These are phyloP conservation scores for Cladophialophora bantiana DNA, from an alignment of 2,329 filamentous ascomycete species.

Conservation along the genomic window DNA sequence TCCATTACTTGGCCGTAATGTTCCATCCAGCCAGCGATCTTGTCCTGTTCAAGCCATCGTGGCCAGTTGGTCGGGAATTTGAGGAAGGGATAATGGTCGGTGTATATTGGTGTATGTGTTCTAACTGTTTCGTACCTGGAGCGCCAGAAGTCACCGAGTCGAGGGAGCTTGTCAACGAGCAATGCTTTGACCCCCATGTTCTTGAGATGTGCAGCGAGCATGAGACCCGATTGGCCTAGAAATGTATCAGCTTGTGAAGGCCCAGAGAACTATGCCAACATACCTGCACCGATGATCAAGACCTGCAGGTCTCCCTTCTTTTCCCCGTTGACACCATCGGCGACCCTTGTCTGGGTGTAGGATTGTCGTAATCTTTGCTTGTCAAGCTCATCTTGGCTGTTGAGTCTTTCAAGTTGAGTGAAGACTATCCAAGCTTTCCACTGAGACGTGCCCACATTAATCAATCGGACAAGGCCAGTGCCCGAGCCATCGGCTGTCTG, in stretches of 20 bases:
- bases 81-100: conserved; percentile 43
- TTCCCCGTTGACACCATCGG: conserved; percentile 4
- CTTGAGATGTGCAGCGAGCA: conserved; percentile 64
- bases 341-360: conserved; percentile 9
- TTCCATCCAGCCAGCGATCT: conserved; percentile 59
- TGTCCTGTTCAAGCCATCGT: conserved; percentile 55
- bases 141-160: conserved; percentile 70
- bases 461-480: conserved; percentile 11
- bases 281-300: conserved; percentile 27
- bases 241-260: not conserved
- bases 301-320: conserved; percentile 7
- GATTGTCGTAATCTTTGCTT: conserved; percentile 1
- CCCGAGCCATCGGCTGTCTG: conserved; percentile 12
- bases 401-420: conserved; percentile 15
- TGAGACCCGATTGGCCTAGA: conserved; percentile 55
- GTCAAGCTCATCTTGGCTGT: conserved; percentile 13
- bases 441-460: conserved; percentile 9
- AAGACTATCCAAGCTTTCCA: conserved; percentile 19
- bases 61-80: conserved; percentile 52
- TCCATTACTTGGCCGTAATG: conserved; percentile 58
- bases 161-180: conserved; percentile 63
- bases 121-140: conserved; percentile 56
- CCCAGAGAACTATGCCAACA: not conserved
- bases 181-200: conserved; percentile 63
- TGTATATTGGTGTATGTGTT: conserved; percentile 30